A percentile compares a stretch with the other conserved stretches of the same genome.
These are phyloP conservation scores for Rhizopogon parksii DNA, from an alignment of 1,284 basidiomycete species.

Conservation along the genomic window DNA sequence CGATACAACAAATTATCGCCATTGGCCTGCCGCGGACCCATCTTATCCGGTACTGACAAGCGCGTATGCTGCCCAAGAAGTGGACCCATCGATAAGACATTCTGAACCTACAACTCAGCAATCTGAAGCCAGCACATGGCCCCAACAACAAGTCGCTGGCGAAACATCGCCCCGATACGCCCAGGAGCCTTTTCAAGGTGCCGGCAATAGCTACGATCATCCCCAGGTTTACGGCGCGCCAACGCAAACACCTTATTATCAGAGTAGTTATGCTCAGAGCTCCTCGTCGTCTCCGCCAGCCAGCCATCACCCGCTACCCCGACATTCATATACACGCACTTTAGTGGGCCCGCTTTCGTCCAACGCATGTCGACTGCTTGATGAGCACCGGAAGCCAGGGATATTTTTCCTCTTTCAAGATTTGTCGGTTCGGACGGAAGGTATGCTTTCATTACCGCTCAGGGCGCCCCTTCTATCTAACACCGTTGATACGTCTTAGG, in stretches of 20 bases:
- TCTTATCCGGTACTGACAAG: slow-evolving; percentile 25
- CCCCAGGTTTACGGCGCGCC: slow-evolving; percentile 21
- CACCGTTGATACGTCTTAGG: slow-evolving; percentile 34
- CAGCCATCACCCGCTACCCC: slow-evolving; percentile 39
- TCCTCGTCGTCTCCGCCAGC: slow-evolving; percentile 30
- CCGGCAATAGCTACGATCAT: slow-evolving; percentile 18
- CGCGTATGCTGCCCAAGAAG: slow-evolving; percentile 22
- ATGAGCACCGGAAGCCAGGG: slow-evolving; percentile 76
- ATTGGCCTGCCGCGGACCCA: slow-evolving; percentile 33
- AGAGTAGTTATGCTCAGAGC: slow-evolving; percentile 22
- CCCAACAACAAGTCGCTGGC: slow-evolving; percentile 19
- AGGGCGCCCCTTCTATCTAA: slow-evolving; percentile 20
- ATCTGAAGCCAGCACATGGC: slow-evolving; percentile 27
- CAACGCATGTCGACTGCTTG: slow-evolving; percentile 74
- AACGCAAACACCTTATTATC: slow-evolving; percentile 26
- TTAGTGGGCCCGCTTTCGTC: slow-evolving; percentile 83
- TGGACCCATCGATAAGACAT: slow-evolving; percentile 29
- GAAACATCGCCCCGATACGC: slow-evolving; percentile 21
- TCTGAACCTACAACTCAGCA: slow-evolving; percentile 23
- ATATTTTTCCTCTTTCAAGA: slow-evolving; percentile 89
- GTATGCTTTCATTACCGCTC: slow-evolving; percentile 33
- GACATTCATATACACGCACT: slow-evolving; percentile 74
- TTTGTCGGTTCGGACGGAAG: slow-evolving; percentile 81
- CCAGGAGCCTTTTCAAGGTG: slow-evolving; percentile 30
- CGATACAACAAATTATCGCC: slow-evolving; percentile 30